phyloP scores from a whole-genome alignment of 1,284 basidiomycete species.

The Taiwanofungus camphoratus region DNA sequence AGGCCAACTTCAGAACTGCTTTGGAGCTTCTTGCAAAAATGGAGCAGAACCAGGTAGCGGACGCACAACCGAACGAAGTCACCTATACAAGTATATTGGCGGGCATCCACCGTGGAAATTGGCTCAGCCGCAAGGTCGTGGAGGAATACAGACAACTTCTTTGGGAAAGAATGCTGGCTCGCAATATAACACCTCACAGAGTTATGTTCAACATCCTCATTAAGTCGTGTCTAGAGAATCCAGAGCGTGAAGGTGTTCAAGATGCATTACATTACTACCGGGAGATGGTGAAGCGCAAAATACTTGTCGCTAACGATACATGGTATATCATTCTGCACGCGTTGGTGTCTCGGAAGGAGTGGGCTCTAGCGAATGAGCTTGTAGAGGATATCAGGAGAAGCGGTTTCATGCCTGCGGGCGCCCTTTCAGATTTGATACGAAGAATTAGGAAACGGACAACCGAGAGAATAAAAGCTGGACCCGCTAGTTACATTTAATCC shows the following conservation, averaged over 20 bases:
- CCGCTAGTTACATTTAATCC: conserved; percentile 12
- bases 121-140: conserved; percentile 37
- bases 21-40: conserved; percentile 65
- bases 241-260: conserved; percentile 40
- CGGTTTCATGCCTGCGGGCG: conserved; percentile 32
- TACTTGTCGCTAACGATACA: conserved; percentile 55
- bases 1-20: conserved; percentile 52
- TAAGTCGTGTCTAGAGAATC: conserved; percentile 51
- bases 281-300: conserved; percentile 51
- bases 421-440: conserved; percentile 34
- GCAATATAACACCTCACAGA: conserved; percentile 47
- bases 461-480: conserved; percentile 15
- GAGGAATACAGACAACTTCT: conserved; percentile 46
- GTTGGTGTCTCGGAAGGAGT: conserved; percentile 47
- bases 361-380: conserved; percentile 53
- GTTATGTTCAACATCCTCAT: conserved; percentile 75
- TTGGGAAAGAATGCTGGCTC: conserved; percentile 52
- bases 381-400: conserved; percentile 50
- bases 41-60: conserved; percentile 49
- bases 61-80: conserved; percentile 57
- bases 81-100: conserved; percentile 70
- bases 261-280: conserved; percentile 58
- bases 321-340: conserved; percentile 72
- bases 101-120: conserved; percentile 49
- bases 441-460: conserved; percentile 32